phyloP scores from a whole-genome alignment of 2,329 filamentous ascomycete genomes.

The Ophiostoma novo-ulmi region DNA sequence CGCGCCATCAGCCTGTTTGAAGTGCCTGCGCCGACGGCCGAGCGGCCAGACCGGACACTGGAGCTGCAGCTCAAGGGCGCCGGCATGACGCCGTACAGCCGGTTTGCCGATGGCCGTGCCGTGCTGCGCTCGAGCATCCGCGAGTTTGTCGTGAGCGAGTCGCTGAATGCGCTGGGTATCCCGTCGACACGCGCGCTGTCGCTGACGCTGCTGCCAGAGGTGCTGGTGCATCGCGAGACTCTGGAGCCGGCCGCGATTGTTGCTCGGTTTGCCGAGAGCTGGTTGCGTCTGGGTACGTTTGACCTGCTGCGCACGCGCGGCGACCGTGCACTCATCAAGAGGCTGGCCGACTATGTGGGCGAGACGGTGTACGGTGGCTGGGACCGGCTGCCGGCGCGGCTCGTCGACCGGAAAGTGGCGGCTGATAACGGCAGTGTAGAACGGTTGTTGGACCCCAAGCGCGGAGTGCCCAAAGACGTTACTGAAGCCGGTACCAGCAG shows the following conservation, averaged over 20 bases:
- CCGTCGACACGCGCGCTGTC: slow-evolving; percentile 83
- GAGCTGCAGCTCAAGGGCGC: slow-evolving; percentile 94
- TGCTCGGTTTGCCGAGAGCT: slow-evolving; percentile 81
- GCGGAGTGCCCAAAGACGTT: slow-evolving; percentile 25
- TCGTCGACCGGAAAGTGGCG: slow-evolving; percentile 40
- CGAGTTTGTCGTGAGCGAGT: slow-evolving; percentile 90
- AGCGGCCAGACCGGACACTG: slow-evolving; percentile 47
- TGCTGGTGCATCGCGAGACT: slow-evolving; percentile 69
- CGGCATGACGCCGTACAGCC: slow-evolving; percentile 86
- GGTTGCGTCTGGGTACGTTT: slow-evolving; percentile 92
- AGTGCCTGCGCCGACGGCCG: slow-evolving; percentile 56
- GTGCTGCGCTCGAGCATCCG: slow-evolving; percentile 88
- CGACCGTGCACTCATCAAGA: slow-evolving; percentile 67
- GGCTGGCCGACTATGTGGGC: slow-evolving; percentile 74
- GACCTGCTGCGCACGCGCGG: slow-evolving; percentile 81
- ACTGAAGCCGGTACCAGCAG: neutral
- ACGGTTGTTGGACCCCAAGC: slow-evolving; percentile 27
- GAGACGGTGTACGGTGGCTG: slow-evolving; percentile 86
- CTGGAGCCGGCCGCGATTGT: slow-evolving; percentile 91
- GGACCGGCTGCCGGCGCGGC: slow-evolving; percentile 67
- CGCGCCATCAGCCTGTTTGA: slow-evolving; percentile 94
- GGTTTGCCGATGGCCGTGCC: slow-evolving; percentile 93
- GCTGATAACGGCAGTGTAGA: slow-evolving; percentile 17
- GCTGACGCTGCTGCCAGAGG: slow-evolving; percentile 68
- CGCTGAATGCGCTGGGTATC: slow-evolving; percentile 76